Evolutionary conservation across 2,329 filamentous ascomycete genomes (phyloP).

Genomic region (Fusarium bulbicola): DNA sequence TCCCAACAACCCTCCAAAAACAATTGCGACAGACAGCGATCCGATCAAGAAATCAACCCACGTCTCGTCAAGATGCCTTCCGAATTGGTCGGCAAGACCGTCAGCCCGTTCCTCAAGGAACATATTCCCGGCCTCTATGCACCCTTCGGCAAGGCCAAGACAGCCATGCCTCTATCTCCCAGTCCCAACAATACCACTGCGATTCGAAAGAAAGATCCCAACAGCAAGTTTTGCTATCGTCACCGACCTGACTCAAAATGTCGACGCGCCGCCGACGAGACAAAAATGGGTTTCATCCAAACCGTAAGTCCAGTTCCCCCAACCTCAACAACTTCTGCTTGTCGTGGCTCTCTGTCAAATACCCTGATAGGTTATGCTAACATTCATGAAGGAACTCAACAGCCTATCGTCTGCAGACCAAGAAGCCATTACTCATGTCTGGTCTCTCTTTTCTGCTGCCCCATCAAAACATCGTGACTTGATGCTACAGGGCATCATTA

Average conservation of each 20-base stretch:
- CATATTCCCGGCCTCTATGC: constrained; percentile 93
- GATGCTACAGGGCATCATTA: constrained; percentile 95
- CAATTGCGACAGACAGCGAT: constrained; percentile 62
- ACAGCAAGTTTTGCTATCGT: constrained; percentile 94
- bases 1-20: constrained; percentile 48
- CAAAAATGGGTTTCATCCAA: constrained; percentile 95
- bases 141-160: constrained; percentile 71
- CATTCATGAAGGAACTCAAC: constrained; percentile 73
- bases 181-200: constrained; percentile 25
- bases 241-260: constrained; percentile 96
- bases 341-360: neutral
- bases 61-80: constrained; percentile 66
- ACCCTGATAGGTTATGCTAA: neutral
- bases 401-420: constrained; percentile 85
- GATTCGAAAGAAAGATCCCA: constrained; percentile 64
- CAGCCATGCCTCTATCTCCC: constrained; percentile 24
- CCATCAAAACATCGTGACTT: constrained; percentile 93
- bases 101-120: constrained; percentile 87
- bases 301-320: constrained; percentile 63
- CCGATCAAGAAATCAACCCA: constrained; percentile 59
- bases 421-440: constrained; percentile 95
- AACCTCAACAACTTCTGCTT: neutral
- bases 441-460: constrained; percentile 96
- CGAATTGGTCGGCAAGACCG: constrained; percentile 78
- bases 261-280: constrained; percentile 89